Percentiles rank a stretch among this genome's conserved stretches.
Conservation (phyloP, 2,329 filamentous ascomycete species). For the Verticillium longisporum region DNA sequence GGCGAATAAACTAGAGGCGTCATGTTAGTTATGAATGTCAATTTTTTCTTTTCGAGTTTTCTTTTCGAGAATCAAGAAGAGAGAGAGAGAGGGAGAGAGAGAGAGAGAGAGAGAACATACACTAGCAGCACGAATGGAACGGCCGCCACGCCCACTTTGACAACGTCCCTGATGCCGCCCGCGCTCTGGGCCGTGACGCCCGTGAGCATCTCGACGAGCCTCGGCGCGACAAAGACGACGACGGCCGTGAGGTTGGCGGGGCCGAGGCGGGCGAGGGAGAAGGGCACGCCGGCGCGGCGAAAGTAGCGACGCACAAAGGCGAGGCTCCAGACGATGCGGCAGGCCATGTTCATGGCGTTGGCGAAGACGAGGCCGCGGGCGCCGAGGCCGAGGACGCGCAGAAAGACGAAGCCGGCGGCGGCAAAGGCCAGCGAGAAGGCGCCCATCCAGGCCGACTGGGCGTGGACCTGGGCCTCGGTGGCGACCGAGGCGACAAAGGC, state of each 20-base stretch:
- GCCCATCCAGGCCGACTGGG: slow-evolving; percentile 79
- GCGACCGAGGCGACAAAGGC: slow-evolving; percentile 89
- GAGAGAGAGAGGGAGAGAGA: neutral
- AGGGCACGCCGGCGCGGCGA: slow-evolving; percentile 28
- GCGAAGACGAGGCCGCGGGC: slow-evolving; percentile 77
- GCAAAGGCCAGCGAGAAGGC: slow-evolving; percentile 74
- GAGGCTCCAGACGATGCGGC: slow-evolving; percentile 76
- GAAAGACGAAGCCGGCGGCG: slow-evolving; percentile 64
- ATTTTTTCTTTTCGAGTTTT: slow-evolving; percentile 6
- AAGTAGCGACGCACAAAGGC: slow-evolving; percentile 67
- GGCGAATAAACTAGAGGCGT: slow-evolving; percentile 36
- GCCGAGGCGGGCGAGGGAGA: slow-evolving; percentile 33
- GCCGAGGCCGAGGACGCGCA: slow-evolving; percentile 63
- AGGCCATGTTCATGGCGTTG: slow-evolving; percentile 83
- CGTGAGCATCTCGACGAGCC: slow-evolving; percentile 25
- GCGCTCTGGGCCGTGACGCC: slow-evolving; percentile 2
- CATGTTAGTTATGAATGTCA: slow-evolving; percentile 17
- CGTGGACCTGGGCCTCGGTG: slow-evolving; percentile 63
- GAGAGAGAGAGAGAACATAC: slow-evolving; percentile 29
- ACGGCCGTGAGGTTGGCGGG: slow-evolving; percentile 36
- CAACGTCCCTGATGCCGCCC: slow-evolving; percentile 25
- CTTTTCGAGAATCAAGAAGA: too few relatives aligned
- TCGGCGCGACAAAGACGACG: slow-evolving; percentile 35
- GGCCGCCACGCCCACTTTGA: slow-evolving; percentile 42
- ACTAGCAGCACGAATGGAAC: slow-evolving; percentile 46